Evolutionary conservation across 202 grass and related monocot species (phyloP).

Genomic region (Hordeum pubiflorum): DNA sequence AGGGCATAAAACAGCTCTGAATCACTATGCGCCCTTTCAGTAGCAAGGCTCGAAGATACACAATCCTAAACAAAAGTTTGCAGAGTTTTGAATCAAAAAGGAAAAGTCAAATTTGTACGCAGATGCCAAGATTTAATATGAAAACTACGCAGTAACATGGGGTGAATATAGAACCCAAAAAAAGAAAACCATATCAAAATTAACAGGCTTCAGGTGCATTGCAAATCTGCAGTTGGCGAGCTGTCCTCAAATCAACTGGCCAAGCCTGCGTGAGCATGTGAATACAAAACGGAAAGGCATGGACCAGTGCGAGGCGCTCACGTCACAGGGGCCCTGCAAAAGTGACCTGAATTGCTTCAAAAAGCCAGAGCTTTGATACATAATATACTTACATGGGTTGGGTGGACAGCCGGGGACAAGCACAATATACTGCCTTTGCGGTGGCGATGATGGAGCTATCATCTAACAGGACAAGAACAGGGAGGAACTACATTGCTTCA

Average conservation of each 20-base stretch:
- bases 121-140: not conserved
- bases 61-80: not conserved
- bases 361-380: slow-evolving; percentile 27
- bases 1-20: not conserved
- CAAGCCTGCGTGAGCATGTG: slow-evolving; percentile 24
- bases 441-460: slow-evolving; percentile 18
- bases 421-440: slow-evolving; percentile 8
- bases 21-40: not conserved
- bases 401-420: not conserved
- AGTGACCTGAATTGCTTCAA: slow-evolving; percentile 11
- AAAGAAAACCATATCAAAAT: not conserved
- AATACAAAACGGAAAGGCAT: slow-evolving; percentile 32
- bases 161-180: not conserved
- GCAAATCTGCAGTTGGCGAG: slow-evolving; percentile 6
- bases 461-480: slow-evolving; percentile 11
- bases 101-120: not conserved
- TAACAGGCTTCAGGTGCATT: slow-evolving; percentile 16
- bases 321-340: slow-evolving; percentile 15
- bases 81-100: not conserved
- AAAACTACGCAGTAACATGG: not conserved
- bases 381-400: slow-evolving; percentile 14
- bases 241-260: slow-evolving; percentile 20
- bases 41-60: not conserved
- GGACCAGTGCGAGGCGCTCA: slow-evolving; percentile 14
- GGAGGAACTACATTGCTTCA: slow-evolving; percentile 14